Evolutionary conservation across 2,329 filamentous ascomycete species (phyloP).

Genomic region (Arthrobotrys musiformis): DNA sequence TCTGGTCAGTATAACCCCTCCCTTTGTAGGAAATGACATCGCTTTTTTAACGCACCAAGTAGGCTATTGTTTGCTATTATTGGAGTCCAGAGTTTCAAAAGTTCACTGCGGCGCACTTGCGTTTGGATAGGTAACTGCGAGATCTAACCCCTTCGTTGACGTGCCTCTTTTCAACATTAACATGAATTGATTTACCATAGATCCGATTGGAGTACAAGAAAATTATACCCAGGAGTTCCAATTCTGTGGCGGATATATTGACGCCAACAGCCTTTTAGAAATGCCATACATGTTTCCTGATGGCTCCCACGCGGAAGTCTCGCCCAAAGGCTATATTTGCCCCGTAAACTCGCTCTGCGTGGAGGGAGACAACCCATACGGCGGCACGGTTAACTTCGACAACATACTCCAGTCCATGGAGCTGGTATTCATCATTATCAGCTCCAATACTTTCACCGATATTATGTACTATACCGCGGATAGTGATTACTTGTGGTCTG

Average conservation of each 20-base stretch:
- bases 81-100: conserved; percentile 95
- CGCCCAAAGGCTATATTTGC: conserved; percentile 86
- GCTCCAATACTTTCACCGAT: conserved; percentile 94
- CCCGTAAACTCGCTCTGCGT: conserved; percentile 85
- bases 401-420: conserved; percentile 92
- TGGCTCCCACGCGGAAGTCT: conserved; percentile 65
- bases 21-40: neutral
- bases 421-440: conserved; percentile 97
- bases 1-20: conserved; percentile 70
- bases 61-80: conserved; percentile 88
- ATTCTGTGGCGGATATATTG: conserved; percentile 86
- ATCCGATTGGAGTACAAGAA: conserved; percentile 64
- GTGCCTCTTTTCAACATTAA: conserved; percentile 14
- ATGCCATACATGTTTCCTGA: conserved; percentile 76
- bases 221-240: conserved; percentile 74
- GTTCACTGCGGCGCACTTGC: conserved; percentile 79
- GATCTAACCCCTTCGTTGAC: conserved; percentile 60
- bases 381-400: conserved; percentile 90
- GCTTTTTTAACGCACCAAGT: neutral
- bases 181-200: conserved; percentile 63
- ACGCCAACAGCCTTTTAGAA: conserved; percentile 69
- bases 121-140: conserved; percentile 75
- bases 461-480: conserved; percentile 93
- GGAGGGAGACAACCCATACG: conserved; percentile 80
- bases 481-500: conserved; percentile 87